Conservation (phyloP, 1,284 basidiomycete species). For the Taiwanofungus camphoratus region DNA sequence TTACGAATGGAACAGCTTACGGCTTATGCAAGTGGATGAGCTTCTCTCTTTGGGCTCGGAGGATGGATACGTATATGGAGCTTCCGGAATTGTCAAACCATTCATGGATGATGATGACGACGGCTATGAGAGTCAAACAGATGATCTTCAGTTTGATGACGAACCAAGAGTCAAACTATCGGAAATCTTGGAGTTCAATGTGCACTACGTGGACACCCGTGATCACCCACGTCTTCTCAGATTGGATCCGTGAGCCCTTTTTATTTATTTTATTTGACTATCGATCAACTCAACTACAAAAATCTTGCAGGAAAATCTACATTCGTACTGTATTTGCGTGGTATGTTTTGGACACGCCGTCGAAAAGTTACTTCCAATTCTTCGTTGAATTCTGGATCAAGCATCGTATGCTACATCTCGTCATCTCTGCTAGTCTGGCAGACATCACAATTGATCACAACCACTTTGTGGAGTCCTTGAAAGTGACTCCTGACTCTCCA, state of each 20-base stretch:
- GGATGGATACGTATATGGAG: conserved; percentile 19
- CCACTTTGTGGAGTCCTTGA: conserved; percentile 30
- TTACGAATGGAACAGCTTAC: conserved; percentile 33
- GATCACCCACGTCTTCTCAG: conserved; percentile 13
- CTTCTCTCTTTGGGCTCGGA: conserved; percentile 25
- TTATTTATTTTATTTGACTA: background rate
- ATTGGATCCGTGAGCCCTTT: conserved; percentile 34
- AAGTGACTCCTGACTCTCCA: conserved; percentile 13
- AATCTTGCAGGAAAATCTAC: conserved; percentile 31
- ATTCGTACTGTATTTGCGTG: conserved; percentile 44
- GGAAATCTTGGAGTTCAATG: conserved; percentile 39
- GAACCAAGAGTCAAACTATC: conserved; percentile 34
- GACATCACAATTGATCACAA: conserved; percentile 30
- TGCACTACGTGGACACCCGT: conserved; percentile 34
- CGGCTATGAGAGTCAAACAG: conserved; percentile 11
- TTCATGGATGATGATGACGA: conserved; percentile 24
- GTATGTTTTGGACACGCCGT: conserved; percentile 55
- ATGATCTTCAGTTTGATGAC: conserved; percentile 19
- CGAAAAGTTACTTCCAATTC: conserved; percentile 35
- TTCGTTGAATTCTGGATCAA: conserved; percentile 41
- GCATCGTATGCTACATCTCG: conserved; percentile 42
- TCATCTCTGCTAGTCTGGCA: conserved; percentile 33
- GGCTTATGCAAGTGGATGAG: conserved; percentile 32
- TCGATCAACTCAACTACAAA: conserved; percentile 2
- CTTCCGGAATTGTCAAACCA: conserved; percentile 30